Evolutionary conservation across 306 rosid genomes (phyloP).

Genomic region (Cyclanthera cordifolia): DNA sequence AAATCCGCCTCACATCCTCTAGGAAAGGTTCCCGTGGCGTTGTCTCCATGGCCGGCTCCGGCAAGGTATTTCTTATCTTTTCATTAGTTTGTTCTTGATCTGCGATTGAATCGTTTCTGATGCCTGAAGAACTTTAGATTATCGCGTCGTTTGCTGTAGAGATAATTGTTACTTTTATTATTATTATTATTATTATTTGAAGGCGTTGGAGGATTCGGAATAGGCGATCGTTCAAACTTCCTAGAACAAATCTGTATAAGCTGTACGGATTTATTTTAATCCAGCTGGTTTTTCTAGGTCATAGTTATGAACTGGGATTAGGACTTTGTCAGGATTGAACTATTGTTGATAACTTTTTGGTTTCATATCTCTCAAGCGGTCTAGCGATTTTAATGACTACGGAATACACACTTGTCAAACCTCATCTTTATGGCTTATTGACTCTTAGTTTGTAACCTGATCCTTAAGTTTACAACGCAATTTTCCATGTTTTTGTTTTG

Average conservation of each 20-base stretch:
- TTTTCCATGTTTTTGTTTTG: neutral
- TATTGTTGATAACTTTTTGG: neutral
- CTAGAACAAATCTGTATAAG: neutral
- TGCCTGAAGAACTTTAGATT: neutral
- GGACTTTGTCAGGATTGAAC: neutral
- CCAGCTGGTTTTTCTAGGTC: neutral
- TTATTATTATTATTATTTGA: neutral
- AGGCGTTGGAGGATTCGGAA: neutral
- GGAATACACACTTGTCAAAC: no score
- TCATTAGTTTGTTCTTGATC: neutral
- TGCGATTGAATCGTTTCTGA: neutral
- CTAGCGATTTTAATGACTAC: no score
- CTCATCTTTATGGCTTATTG: neutral
- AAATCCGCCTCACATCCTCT: conserved; percentile 50
- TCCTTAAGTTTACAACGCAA: neutral
- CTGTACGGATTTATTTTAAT: neutral
- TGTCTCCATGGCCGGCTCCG: conserved; percentile 82
- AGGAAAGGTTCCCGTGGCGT: conserved; percentile 51
- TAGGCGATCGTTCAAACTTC: neutral
- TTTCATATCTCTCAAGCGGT: no score
- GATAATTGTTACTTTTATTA: neutral
- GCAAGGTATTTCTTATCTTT: conserved; percentile 37
- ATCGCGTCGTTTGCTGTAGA: neutral
- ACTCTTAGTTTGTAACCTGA: neutral
- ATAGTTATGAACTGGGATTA: neutral